Base-by-base conservation (phyloP, 495 filamentous ascomycete species). In the Penicillium pulvis region DNA sequence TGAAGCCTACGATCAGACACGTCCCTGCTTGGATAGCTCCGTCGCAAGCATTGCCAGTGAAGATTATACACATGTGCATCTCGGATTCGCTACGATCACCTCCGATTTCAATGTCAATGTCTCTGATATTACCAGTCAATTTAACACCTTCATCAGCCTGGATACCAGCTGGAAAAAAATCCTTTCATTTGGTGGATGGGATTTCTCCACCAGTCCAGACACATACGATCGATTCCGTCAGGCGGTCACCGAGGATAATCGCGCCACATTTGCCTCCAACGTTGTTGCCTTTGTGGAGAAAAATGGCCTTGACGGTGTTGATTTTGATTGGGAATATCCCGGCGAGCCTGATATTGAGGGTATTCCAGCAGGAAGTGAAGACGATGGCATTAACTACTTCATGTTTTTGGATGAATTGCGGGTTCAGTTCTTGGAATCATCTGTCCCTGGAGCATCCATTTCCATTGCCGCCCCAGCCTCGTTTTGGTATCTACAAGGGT, bases 101-200 rank as follows among this genome's bases (percentile, higher is more conserved):
- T 3, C 24, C 12, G 51, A 60, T 39, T 41, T 46, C 54, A 55
- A 56, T 51, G 45, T 56, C 31, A 24, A 10, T 16, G 19, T 20
- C 3, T 3, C 6, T 12, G 43, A 3, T 6, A 20, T 23, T 3
- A 10, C 23, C 3, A 1, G 6, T 11, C 17, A 45, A 12, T 45
- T 45, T 23, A 1, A 23, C 4, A 1, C 4, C 11, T 23, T 20
- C 4, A 2, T 9, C 16, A 17, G 17, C 1, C 17, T 45, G 19
- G 9, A 3, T 11, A 17, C 2, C 6, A 16, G 11, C 19, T n/a
- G n/a, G n/a, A 78, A 77, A 47, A 7, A 58, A 59, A 71, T 83
- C 41, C 10, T 82, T 1, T 78, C 76, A 0, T 70, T 83, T 55
- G 81, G 81, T 10, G 81, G 80, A 4, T 82, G 80, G 80, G 61